These are phyloP conservation scores for Eimeria maxima DNA, from an alignment of 169 alveolate genomes.

Conservation along the genomic window DNA sequence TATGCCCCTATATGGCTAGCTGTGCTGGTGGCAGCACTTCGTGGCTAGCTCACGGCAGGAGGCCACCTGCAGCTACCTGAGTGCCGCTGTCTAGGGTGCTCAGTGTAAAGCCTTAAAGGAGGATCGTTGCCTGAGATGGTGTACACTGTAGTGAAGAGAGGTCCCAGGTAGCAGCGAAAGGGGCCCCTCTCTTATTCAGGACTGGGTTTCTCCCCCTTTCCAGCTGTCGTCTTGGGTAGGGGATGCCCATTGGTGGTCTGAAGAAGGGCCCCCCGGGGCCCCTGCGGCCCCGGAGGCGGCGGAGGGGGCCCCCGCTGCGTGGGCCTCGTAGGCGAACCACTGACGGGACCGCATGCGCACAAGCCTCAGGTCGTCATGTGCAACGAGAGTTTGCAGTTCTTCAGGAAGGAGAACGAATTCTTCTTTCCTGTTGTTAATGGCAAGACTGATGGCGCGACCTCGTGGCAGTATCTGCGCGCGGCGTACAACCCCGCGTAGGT, in stretches of 20 bases:
- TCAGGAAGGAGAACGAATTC: slow-evolving; percentile 52
- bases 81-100: not conserved
- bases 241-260: slow-evolving; percentile 15
- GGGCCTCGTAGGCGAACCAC: slow-evolving; percentile 69
- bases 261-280: not conserved
- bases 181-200: not conserved
- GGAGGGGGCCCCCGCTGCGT: slow-evolving; percentile 19
- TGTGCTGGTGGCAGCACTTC: not conserved
- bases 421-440: slow-evolving; percentile 59
- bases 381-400: slow-evolving; percentile 68
- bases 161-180: not conserved
- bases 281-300: not conserved
- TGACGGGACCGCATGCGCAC: slow-evolving; percentile 77
- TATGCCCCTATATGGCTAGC: not conserved
- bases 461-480: slow-evolving; percentile 5
- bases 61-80: not conserved
- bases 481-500: slow-evolving; percentile 62
- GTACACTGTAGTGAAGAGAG: not conserved
- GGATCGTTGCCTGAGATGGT: not conserved
- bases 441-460: slow-evolving; percentile 13
- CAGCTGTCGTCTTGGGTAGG: slow-evolving; percentile 45
- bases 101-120: not conserved
- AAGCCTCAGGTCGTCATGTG: slow-evolving; percentile 74
- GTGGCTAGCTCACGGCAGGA: not conserved
- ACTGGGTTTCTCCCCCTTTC: slow-evolving; percentile 5